Conservation (phyloP, 768 basidiomycete species). For the Amanita rimosa region DNA sequence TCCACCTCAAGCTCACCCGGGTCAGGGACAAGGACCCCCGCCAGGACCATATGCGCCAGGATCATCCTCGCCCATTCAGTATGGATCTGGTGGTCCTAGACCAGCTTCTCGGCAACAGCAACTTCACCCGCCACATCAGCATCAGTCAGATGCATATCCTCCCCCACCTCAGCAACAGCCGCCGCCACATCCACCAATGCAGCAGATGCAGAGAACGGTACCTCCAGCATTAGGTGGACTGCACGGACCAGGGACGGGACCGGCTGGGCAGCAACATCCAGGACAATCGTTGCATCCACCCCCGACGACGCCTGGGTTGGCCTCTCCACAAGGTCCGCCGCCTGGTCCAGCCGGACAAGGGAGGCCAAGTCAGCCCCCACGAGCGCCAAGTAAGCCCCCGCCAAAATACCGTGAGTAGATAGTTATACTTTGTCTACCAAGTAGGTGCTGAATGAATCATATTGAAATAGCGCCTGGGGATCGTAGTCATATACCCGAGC, state of each 20-base stretch:
- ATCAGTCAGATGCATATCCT: slow-evolving; percentile 8
- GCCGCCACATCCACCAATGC: neutral
- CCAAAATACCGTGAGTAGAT: slow-evolving; percentile 21
- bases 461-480: slow-evolving; percentile 74
- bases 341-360: neutral
- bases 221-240: slow-evolving; percentile 10
- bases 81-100: slow-evolving; percentile 9
- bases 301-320: neutral
- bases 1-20: slow-evolving; percentile 5
- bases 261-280: slow-evolving; percentile 10
- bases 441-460: slow-evolving; percentile 6
- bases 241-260: slow-evolving; percentile 12
- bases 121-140: neutral
- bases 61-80: slow-evolving; percentile 26
- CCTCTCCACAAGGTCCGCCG: slow-evolving; percentile 10
- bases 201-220: slow-evolving; percentile 6
- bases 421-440: neutral
- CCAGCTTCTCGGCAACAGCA: neutral
- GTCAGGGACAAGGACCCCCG: slow-evolving; percentile 12
- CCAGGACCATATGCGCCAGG: slow-evolving; percentile 26
- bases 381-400: slow-evolving; percentile 12
- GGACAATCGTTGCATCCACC: slow-evolving; percentile 10
- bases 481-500: slow-evolving; percentile 80
- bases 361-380: slow-evolving; percentile 4
- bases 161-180: slow-evolving; percentile 10